Conservation (phyloP, 2,329 filamentous ascomycete genomes). For the Lojkania enalia region DNA sequence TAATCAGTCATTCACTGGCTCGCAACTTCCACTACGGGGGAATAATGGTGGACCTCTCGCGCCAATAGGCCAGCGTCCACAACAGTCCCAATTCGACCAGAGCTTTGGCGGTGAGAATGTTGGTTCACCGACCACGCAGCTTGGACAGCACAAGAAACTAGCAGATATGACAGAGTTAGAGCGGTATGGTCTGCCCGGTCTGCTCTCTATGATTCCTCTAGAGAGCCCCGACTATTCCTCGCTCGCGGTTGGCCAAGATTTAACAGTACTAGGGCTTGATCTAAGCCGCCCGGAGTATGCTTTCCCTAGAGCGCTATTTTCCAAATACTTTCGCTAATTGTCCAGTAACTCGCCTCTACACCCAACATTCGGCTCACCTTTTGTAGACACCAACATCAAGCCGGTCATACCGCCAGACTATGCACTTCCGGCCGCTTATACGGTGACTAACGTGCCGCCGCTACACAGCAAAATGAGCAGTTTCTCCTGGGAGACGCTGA, state of each 20-base stretch:
- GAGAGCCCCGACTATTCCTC: conserved; percentile 55
- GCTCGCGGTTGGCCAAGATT: conserved; percentile 65
- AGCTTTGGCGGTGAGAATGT: conserved; percentile 33
- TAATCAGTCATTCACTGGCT: conserved; percentile 33
- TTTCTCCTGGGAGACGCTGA: conserved; percentile 67
- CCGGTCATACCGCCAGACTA: conserved; percentile 65
- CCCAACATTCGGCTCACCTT: conserved; percentile 66
- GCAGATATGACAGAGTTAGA: conserved; percentile 64
- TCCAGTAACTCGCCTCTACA: conserved; percentile 58
- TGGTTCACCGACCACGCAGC: conserved; percentile 37
- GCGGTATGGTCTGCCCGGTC: conserved; percentile 61
- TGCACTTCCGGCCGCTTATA: conserved; percentile 65
- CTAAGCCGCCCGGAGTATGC: conserved; percentile 64
- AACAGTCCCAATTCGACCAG: conserved; percentile 38
- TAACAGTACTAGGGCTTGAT: conserved; percentile 66
- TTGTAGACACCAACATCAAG: conserved; percentile 61
- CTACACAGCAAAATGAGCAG: conserved; percentile 61
- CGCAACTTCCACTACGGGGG: conserved; percentile 28
- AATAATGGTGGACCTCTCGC: conserved; percentile 21
- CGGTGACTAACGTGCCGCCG: conserved; percentile 66
- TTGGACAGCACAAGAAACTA: conserved; percentile 49
- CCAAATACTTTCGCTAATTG: conserved; percentile 10
- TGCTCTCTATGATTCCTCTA: conserved; percentile 61
- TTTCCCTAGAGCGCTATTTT: background rate
- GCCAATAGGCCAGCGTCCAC: conserved; percentile 32